Conservation (phyloP, 495 filamentous ascomycete species). For the Penicillium simplicissimum region DNA sequence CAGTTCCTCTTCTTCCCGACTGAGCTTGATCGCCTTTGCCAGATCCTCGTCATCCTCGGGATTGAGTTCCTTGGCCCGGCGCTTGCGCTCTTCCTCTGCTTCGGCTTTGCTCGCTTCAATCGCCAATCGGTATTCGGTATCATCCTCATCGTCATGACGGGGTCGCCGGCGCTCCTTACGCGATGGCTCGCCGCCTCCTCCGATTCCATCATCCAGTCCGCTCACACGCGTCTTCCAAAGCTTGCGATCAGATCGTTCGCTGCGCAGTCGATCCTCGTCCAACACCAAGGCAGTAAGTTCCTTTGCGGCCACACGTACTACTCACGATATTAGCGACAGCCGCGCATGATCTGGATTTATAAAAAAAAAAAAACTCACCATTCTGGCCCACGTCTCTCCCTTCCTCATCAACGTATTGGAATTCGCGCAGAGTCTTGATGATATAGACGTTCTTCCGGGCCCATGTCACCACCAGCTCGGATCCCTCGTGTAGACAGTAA, state of each 20-base stretch:
- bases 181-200: constrained; percentile 38
- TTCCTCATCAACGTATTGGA: constrained; percentile 93
- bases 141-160: constrained; percentile 72
- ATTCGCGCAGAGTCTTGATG: constrained; percentile 97
- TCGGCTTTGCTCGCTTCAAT: constrained; percentile 96
- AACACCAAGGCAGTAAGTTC: constrained; percentile 92
- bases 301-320: constrained; percentile 94
- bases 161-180: constrained; percentile 49
- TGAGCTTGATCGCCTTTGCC: constrained; percentile 93
- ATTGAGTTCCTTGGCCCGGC: constrained; percentile 58
- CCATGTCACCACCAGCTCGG: constrained; percentile 96
- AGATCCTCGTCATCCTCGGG: constrained; percentile 76
- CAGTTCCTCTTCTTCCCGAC: constrained; percentile 90
- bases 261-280: constrained; percentile 91
- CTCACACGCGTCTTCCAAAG: constrained; percentile 96
- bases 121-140: constrained; percentile 88
- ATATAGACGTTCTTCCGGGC: constrained; percentile 97
- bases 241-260: constrained; percentile 87
- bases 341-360: not conserved
- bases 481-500: constrained; percentile 97
- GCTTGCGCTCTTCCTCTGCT: constrained; percentile 86
- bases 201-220: constrained; percentile 79
- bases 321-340: constrained; percentile 1
- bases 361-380: constrained; percentile 52
- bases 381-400: constrained; percentile 93